Evolutionary conservation across 148 eudicot species (phyloP).

Genomic region (Amaranthus cruentus): DNA sequence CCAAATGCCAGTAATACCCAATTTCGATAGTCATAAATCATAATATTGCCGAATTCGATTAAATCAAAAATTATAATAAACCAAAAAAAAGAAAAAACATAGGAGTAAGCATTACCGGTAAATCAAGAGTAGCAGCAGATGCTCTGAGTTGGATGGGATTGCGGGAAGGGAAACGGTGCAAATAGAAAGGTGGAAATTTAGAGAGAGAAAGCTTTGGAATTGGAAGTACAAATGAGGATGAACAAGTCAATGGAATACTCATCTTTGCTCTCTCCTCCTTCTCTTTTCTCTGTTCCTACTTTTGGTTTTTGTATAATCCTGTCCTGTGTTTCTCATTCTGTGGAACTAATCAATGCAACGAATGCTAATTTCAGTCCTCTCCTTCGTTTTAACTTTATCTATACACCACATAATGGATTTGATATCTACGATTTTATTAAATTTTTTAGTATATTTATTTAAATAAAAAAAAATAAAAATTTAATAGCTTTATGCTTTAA

Average conservation of each 20-base stretch:
- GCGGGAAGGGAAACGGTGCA: constrained; percentile 4
- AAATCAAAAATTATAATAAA: background rate
- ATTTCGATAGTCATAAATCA: background rate
- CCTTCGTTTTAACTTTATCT: background rate
- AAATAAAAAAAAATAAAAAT: too few relatives aligned
- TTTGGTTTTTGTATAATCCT: background rate
- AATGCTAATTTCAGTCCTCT: constrained; percentile 15
- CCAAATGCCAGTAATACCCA: background rate
- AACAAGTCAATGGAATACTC: constrained; percentile 11
- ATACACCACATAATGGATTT: too few relatives aligned
- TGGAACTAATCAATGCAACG: constrained; percentile 31
- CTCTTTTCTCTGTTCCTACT: background rate
- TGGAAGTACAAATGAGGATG: constrained; percentile 23
- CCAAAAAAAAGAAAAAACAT: background rate
- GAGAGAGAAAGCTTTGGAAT: constrained; percentile 16
- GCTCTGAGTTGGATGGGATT: constrained; percentile 28
- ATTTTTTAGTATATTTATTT: too few relatives aligned
- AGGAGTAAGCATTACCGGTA: background rate
- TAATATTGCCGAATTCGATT: background rate
- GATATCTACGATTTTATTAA: too few relatives aligned
- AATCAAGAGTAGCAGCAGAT: constrained; percentile 27
- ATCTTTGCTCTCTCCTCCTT: too few relatives aligned
- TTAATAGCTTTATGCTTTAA: too few relatives aligned
- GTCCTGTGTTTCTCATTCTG: constrained; percentile 2
- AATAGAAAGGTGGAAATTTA: background rate